A percentile compares a stretch with the other conserved stretches of the same genome.
Conservation (phyloP, 139 green algal species). For the Chlorella vulgaris region DNA sequence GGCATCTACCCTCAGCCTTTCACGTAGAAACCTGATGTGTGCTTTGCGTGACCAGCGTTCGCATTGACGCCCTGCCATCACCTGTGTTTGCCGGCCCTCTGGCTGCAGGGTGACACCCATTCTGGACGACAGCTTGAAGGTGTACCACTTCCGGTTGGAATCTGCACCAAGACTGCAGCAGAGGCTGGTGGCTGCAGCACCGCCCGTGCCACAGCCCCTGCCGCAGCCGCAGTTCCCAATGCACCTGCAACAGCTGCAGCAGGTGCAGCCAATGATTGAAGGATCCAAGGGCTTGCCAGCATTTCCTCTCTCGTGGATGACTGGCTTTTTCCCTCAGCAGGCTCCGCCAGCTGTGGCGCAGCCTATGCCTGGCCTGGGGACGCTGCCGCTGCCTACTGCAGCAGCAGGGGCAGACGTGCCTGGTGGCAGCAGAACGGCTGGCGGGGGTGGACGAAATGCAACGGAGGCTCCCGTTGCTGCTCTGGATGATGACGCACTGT, state of each 20-base stretch:
- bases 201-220: too few species aligned
- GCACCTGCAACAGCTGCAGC: neutral
- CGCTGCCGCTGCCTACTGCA: neutral
- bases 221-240: neutral
- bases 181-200: too few species aligned
- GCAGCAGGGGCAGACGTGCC: neutral
- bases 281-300: neutral
- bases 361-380: neutral
- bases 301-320: too few species aligned
- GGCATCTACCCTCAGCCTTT: too few species aligned
- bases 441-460: too few species aligned
- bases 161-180: too few species aligned
- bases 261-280: too few species aligned
- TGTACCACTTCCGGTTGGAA: neutral
- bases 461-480: too few species aligned
- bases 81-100: neutral
- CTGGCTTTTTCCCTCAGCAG: neutral
- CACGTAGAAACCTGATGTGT: too few species aligned
- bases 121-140: neutral
- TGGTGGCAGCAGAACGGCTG: neutral
- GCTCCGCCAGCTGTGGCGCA: neutral
- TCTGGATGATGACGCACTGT: too few species aligned
- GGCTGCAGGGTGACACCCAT: neutral
- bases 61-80: neutral
- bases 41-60: too few species aligned